A percentile compares a stretch with the other conserved stretches of the same genome.
These are phyloP conservation scores for Tilletia caries DNA, from an alignment of 1,284 basidiomycete genomes.

Conservation along the genomic window DNA sequence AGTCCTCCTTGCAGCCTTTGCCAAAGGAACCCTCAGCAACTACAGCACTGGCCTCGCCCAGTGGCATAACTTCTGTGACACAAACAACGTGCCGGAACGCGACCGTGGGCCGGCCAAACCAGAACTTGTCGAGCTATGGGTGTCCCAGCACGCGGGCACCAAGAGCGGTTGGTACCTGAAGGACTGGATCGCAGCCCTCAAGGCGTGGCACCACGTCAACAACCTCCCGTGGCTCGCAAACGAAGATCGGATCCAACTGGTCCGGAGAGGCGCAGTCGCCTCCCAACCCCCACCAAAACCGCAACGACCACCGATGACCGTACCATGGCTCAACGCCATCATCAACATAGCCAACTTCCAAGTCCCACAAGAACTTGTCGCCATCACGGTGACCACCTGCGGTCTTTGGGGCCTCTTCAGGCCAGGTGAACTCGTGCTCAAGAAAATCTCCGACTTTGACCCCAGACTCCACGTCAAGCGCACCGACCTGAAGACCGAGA, in stretches of 20 bases:
- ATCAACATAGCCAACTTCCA: too few relatives aligned
- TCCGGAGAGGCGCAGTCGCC: background rate
- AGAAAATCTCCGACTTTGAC: background rate
- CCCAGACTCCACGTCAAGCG: background rate
- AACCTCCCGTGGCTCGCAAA: background rate
- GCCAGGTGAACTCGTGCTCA: background rate
- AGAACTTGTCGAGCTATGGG: background rate
- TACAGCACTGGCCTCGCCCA: background rate
- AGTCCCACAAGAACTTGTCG: background rate
- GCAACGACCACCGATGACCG: too few relatives aligned
- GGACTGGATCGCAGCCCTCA: background rate
- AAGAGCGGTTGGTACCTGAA: background rate
- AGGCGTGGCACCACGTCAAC: background rate
- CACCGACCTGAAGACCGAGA: background rate
- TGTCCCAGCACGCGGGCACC: background rate
- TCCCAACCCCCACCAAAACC: too few relatives aligned
- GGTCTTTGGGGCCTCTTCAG: background rate
- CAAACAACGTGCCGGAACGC: background rate
- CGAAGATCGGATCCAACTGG: background rate
- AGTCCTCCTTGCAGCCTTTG: too few relatives aligned
- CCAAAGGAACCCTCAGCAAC: too few relatives aligned
- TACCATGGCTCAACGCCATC: too few relatives aligned
- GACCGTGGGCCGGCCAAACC: background rate
- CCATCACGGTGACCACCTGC: background rate
- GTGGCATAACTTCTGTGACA: background rate